Evolutionary conservation across 1,284 basidiomycete species (phyloP).

Genomic region (Pulveroboletus sp.): DNA sequence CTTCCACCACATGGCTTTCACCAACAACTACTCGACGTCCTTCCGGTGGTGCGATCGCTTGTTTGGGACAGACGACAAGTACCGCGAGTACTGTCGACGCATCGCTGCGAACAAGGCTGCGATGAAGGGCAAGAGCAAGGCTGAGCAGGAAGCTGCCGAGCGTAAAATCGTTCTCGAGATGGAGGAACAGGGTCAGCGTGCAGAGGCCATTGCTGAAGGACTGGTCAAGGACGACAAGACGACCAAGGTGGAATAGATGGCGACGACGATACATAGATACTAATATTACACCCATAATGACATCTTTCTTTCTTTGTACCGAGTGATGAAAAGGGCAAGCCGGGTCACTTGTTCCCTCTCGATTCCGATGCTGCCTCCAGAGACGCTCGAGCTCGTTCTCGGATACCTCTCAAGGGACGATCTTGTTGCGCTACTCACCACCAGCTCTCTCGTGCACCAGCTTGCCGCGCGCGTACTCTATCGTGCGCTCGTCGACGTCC

Average conservation of each 20-base stretch:
- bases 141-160: conserved; percentile 58
- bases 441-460: conserved; percentile 43
- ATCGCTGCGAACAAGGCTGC: conserved; percentile 55
- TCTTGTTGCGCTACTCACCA: conserved; percentile 30
- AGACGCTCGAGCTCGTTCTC: conserved; percentile 51
- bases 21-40: conserved; percentile 88
- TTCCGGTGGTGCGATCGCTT: conserved; percentile 92
- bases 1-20: conserved; percentile 93
- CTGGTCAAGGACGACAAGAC: conserved; percentile 9
- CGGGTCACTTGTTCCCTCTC: too few species aligned
- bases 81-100: conserved; percentile 71
- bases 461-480: conserved; percentile 50
- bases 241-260: conserved; percentile 32
- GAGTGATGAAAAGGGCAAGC: neutral
- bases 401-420: conserved; percentile 35
- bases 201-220: conserved; percentile 57
- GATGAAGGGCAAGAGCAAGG: conserved; percentile 52
- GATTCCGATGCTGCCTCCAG: conserved; percentile 47
- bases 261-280: conserved; percentile 1
- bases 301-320: neutral
- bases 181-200: conserved; percentile 71
- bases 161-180: conserved; percentile 59
- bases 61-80: conserved; percentile 86
- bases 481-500: conserved; percentile 42
- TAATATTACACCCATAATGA: conserved; percentile 8